Conservation (phyloP, 345 rosid species). For the Erodium maritimum region DNA sequence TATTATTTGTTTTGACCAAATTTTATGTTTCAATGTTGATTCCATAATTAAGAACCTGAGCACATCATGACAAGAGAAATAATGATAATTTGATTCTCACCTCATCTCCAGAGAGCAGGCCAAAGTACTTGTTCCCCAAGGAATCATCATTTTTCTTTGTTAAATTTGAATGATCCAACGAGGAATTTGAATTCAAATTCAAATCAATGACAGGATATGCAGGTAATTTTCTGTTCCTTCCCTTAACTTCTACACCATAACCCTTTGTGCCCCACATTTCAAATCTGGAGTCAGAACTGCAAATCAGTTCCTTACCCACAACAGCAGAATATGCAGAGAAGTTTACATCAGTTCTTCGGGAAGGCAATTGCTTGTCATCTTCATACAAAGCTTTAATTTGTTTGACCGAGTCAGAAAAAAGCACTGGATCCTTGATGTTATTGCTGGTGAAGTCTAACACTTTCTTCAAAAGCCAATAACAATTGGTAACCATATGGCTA, state of each 20-base stretch:
- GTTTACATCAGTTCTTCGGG: conserved; percentile 85
- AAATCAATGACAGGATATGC: conserved; percentile 54
- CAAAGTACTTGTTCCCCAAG: conserved; percentile 41
- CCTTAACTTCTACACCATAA: conserved; percentile 52
- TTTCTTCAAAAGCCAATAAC: conserved; percentile 85
- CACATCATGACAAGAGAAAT: too few relatives aligned
- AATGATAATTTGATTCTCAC: too few relatives aligned
- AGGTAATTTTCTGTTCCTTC: conserved; percentile 62
- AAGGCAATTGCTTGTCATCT: conserved; percentile 65
- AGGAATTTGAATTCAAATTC: conserved; percentile 44
- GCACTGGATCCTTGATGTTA: conserved; percentile 58
- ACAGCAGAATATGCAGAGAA: conserved; percentile 74
- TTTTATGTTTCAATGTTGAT: too few relatives aligned
- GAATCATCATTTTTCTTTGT: conserved; percentile 25
- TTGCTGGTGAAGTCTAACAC: conserved; percentile 68
- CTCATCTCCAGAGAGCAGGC: conserved; percentile 61
- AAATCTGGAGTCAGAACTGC: conserved; percentile 70
- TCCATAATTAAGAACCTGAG: too few relatives aligned
- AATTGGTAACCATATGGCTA: conserved; percentile 97
- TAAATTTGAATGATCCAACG: conserved; percentile 27
- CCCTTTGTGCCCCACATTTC: conserved; percentile 97
- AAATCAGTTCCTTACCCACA: conserved; percentile 59
- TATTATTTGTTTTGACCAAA: background rate
- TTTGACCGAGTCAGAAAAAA: conserved; percentile 48
- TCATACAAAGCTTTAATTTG: conserved; percentile 35